Evolutionary conservation across 176 grass and related monocot species (phyloP).

Genomic region (Eragrostis curvula): DNA sequence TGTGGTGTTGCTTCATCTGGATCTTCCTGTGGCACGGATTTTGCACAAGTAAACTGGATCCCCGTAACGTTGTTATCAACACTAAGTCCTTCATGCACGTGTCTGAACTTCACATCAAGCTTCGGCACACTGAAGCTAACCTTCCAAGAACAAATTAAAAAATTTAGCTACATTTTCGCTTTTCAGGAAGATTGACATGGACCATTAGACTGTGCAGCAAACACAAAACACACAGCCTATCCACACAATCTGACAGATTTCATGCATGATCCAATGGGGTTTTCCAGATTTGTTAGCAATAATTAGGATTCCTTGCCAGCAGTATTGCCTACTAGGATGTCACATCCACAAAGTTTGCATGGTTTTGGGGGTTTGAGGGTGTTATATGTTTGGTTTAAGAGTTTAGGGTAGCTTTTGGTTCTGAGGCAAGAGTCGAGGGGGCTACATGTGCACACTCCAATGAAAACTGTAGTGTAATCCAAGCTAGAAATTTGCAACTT

Average conservation of each 20-base stretch:
- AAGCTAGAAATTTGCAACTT: not conserved
- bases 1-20: constrained; percentile 75
- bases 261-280: not conserved
- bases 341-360: too few relatives aligned
- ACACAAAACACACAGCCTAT: not conserved
- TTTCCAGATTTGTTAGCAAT: not conserved
- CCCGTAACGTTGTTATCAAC: constrained; percentile 91
- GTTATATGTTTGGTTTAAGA: not conserved
- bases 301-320: not conserved
- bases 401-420: not conserved
- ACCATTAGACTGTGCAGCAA: not conserved
- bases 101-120: constrained; percentile 94
- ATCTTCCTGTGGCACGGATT: constrained; percentile 71
- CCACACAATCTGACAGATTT: not conserved
- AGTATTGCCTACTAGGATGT: not conserved
- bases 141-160: constrained; percentile 94
- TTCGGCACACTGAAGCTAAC: constrained; percentile 99
- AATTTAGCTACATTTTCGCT: constrained; percentile 63
- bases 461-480: not conserved
- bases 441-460: not conserved
- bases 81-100: constrained; percentile 75
- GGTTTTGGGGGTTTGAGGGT: too few relatives aligned
- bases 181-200: constrained; percentile 1
- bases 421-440: not conserved
- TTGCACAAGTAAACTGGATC: constrained; percentile 79